Evolutionary conservation across 495 filamentous ascomycete species (phyloP).

Genomic region (Neurospora sp.): DNA sequence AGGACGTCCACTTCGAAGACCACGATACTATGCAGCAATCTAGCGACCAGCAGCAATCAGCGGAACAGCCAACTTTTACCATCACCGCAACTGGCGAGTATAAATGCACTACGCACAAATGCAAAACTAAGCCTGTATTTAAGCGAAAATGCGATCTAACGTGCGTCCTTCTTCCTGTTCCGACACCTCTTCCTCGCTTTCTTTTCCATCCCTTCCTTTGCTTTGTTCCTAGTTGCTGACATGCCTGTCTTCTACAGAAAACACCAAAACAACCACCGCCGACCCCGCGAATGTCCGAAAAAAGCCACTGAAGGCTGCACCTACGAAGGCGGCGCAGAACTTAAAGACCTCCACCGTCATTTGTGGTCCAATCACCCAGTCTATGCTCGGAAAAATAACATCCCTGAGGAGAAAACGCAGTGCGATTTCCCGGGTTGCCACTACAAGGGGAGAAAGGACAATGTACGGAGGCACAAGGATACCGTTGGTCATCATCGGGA

Average conservation of each 20-base stretch:
- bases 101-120: neutral
- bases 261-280: slow-evolving; percentile 10
- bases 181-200: neutral
- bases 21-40: neutral
- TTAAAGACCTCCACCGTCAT: slow-evolving; percentile 10
- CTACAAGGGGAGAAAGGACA: slow-evolving; percentile 9
- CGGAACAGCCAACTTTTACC: neutral
- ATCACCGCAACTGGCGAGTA: neutral
- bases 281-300: neutral
- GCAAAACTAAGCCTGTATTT: neutral
- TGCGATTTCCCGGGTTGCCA: slow-evolving; percentile 4
- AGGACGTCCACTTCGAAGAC: neutral
- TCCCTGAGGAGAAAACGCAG: neutral
- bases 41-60: neutral
- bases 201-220: neutral
- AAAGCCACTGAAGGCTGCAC: neutral
- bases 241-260: neutral
- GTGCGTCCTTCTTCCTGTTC: neutral
- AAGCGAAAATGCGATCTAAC: neutral
- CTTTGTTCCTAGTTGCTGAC: neutral
- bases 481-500: neutral
- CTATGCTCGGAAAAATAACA: neutral
- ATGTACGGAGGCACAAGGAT: slow-evolving; percentile 8
- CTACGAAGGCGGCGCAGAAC: slow-evolving; percentile 2
- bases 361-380: slow-evolving; percentile 8